Evolutionary conservation across 202 grass and related monocot genomes (phyloP), one percentile per base, ranked within the genome.

Genomic region (Dendrocalamus latiflorus): DNA sequence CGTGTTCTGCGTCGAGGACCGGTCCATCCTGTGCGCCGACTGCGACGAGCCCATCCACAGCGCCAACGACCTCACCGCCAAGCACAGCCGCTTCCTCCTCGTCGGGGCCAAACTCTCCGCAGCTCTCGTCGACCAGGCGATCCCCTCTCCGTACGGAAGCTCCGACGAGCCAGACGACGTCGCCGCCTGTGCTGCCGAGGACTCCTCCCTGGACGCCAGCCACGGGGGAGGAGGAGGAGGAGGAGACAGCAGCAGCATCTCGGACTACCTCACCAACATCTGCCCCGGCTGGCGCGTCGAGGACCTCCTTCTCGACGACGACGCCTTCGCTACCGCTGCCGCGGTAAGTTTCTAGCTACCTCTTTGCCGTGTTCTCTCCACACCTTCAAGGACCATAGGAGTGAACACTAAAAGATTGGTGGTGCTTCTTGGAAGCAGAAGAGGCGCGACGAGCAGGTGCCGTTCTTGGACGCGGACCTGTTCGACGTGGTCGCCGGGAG

Each of bases 211-310:
- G 1, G 58, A 81, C 11, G 15, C 33, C 81, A n/a, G 47, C 68
- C 54, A 59, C 30, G 34, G 24, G 18, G 75, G 75, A 1, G 76
- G 15, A 10, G 62, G 60, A n/a, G n/a, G n/a, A 30, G 49, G 39
- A 38, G 50, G 17, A 9, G 48, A 36, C 17, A 39, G 79, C 60
- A 94, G 92, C 84, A 94, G 90, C 71, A 95, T 95, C 88, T 95
- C 93, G 1, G 91, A 98, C 33, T 98, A 98, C 69, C 92, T 98
- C 65, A 98, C 86, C 70, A 95, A 95, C 85, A 91, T 93, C 82
- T 93, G 93, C 80, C 95, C 96, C 3, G 96, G 96, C 20, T 98
- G 87, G 87, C 78, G 70, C 41, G 91, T 98, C 55, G 96, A 98
- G 42, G 96, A 98, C 80, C 78, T 98, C 68, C 86, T 93, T 18